These are phyloP conservation scores for Pythium sp. DNA, from an alignment of 352 stramenopile genomes.

Conservation along the genomic window DNA sequence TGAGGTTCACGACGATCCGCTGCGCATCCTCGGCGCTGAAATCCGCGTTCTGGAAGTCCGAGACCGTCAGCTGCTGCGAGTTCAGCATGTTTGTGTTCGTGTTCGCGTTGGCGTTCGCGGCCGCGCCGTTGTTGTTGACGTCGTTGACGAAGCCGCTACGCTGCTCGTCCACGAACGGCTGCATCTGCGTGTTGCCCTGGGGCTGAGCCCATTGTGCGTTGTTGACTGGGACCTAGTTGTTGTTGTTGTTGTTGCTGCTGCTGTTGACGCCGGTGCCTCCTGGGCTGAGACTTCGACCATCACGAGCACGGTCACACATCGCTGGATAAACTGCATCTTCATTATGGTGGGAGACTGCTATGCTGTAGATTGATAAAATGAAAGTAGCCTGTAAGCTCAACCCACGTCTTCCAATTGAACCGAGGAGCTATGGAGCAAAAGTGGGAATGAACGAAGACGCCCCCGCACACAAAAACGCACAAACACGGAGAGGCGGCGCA, in stretches of 20 bases:
- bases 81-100: background rate
- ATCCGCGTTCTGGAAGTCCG: constrained; percentile 20
- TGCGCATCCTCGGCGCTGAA: constrained; percentile 17
- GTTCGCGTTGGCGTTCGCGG: background rate
- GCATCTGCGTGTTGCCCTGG: constrained; percentile 13
- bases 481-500: background rate
- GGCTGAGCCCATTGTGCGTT: background rate
- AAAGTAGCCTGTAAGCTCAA: background rate
- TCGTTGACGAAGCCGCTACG: constrained; percentile 15
- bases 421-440: background rate
- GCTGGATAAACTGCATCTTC: constrained; percentile 17
- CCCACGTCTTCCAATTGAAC: constrained; percentile 4
- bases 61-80: constrained; percentile 11
- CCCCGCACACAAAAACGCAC: background rate
- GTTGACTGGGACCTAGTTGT: background rate
- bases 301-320: constrained; percentile 7
- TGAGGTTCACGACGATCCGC: constrained; percentile 16
- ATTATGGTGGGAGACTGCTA: background rate
- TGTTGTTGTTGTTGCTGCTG: background rate
- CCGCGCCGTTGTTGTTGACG: background rate
- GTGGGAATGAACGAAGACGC: constrained; percentile 5
- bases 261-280: background rate
- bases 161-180: constrained; percentile 10
- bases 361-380: background rate
- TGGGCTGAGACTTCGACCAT: background rate